These are phyloP conservation scores for Diaporthe sp. DNA, from an alignment of 2,329 filamentous ascomycete genomes.

Conservation along the genomic window DNA sequence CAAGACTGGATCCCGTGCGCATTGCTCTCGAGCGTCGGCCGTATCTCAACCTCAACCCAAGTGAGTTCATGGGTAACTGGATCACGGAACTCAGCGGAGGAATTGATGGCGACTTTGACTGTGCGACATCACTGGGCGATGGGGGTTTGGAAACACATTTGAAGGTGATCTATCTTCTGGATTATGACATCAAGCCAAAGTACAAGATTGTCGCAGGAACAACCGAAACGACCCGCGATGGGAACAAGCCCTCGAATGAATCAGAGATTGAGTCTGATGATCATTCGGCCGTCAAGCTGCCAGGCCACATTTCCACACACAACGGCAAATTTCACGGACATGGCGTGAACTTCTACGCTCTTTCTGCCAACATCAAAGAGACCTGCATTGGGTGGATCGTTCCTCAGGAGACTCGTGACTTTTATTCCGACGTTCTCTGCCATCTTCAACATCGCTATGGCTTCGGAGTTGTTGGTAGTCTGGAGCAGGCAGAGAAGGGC, in stretches of 20 bases:
- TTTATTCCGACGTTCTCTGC: not conserved
- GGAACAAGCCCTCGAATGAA: rapidly evolving
- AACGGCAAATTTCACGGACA: not conserved
- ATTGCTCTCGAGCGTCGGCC: not conserved
- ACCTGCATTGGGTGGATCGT: not conserved
- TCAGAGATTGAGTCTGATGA: not conserved
- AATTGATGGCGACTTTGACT: not conserved
- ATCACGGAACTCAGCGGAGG: not conserved
- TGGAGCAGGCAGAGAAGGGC: not conserved
- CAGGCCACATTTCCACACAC: not conserved
- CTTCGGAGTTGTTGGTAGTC: not conserved
- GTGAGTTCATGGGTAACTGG: not conserved
- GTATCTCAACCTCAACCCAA: too few relatives aligned
- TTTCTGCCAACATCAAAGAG: not conserved
- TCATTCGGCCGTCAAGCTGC: not conserved
- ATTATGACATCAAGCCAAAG: not conserved
- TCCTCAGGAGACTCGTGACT: not conserved
- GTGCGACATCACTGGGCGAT: not conserved
- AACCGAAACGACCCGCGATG: not conserved
- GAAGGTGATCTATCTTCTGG: not conserved
- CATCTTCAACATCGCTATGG: not conserved
- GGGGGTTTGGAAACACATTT: too few relatives aligned
- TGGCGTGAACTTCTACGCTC: not conserved
- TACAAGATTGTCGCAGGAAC: not conserved
- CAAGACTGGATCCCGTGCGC: not conserved